These are phyloP conservation scores for Vaccinium vitisidaea DNA, from an alignment of 148 eudicot genomes.

Conservation along the genomic window DNA sequence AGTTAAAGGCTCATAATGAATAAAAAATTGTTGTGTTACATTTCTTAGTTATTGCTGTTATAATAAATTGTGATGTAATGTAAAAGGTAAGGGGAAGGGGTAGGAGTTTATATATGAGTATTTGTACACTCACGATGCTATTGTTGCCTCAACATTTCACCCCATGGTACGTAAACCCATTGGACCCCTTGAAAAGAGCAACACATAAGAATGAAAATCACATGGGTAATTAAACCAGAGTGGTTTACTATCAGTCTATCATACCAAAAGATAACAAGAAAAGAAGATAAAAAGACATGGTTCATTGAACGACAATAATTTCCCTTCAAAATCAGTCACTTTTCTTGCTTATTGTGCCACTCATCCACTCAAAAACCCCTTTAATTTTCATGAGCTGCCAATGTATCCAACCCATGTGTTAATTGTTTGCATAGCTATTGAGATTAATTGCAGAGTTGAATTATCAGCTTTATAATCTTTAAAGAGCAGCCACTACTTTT, in stretches of 20 bases:
- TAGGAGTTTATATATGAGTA: too few species aligned
- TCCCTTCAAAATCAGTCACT: background rate
- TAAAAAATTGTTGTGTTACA: too few species aligned
- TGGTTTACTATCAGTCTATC: background rate
- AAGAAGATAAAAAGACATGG: background rate
- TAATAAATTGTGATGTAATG: too few species aligned
- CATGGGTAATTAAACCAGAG: background rate
- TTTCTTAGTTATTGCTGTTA: too few species aligned
- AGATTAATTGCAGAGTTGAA: background rate
- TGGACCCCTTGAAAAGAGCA: too few species aligned
- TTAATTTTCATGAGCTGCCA: background rate
- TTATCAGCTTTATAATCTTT: background rate
- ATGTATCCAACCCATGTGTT: background rate
- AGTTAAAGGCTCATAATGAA: too few species aligned
- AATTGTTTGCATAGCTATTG: background rate
- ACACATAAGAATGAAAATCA: too few species aligned
- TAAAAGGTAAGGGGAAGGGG: too few species aligned
- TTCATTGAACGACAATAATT: background rate
- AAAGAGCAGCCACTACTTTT: background rate
- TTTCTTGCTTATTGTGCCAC: background rate
- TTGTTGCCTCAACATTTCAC: too few species aligned
- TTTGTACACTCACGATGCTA: too few species aligned
- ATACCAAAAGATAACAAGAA: background rate
- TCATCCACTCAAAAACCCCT: background rate
- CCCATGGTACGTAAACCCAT: too few species aligned